Percentiles rank a stretch among this genome's conserved stretches.
These are phyloP conservation scores for Sphagnum tenellum DNA, from an alignment of 225 moss, liverwort and hornwort species.

Conservation along the genomic window DNA sequence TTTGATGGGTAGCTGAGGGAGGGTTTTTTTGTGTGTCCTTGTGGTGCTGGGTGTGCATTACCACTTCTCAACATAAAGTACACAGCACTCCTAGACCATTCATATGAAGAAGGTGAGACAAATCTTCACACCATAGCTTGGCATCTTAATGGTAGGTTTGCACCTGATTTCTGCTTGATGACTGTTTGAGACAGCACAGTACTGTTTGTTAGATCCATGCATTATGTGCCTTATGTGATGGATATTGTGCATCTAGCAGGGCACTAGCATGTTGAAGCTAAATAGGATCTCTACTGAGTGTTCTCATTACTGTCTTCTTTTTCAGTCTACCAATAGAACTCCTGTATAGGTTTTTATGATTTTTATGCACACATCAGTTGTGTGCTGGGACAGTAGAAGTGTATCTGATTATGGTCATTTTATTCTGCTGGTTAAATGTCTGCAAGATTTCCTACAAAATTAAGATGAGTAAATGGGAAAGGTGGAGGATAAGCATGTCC, in stretches of 20 bases:
- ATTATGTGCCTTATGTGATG: no score
- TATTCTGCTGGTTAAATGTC: not conserved
- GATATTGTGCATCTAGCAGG: not conserved
- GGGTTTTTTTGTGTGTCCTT: not conserved
- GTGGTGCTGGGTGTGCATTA: conserved; percentile 4
- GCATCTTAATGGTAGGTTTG: conserved; percentile 1
- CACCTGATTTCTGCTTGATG: not conserved
- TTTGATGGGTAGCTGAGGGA: conserved; percentile 4
- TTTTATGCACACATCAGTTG: no score
- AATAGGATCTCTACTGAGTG: no score
- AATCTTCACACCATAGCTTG: not conserved
- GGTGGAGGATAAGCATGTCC: no score
- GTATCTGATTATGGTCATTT: not conserved
- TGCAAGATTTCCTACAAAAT: conserved; percentile 77
- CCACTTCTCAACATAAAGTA: no score
- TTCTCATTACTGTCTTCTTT: no score
- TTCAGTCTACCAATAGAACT: no score
- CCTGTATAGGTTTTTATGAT: no score
- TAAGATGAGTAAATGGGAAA: conserved; percentile 2
- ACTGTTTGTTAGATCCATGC: no score
- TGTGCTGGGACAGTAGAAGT: not conserved
- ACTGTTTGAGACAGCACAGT: not conserved
- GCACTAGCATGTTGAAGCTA: not conserved
- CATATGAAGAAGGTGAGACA: not conserved
- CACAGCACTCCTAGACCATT: not conserved